Conservation (phyloP, 495 filamentous ascomycete species). For the Penicillium paradoxum region DNA sequence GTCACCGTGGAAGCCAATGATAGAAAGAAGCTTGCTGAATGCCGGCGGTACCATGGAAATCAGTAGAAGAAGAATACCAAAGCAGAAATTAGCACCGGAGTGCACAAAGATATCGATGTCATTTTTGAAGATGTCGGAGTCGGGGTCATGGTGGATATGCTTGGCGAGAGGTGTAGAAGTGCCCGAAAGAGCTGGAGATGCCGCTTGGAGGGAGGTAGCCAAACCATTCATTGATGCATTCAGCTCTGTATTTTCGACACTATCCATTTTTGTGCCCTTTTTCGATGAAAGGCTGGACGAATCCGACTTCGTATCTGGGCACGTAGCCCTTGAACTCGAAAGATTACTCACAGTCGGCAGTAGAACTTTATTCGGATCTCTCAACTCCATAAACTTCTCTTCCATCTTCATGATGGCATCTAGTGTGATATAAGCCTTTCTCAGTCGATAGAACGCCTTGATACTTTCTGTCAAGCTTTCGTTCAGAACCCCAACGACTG, state of each 20-base stretch:
- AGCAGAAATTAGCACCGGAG: constrained; percentile 83
- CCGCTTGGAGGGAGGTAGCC: constrained; percentile 17
- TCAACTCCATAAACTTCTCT: constrained; percentile 48
- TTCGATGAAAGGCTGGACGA: constrained; percentile 12
- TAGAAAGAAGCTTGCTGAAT: constrained; percentile 74
- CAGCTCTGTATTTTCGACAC: constrained; percentile 19
- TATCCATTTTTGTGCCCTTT: constrained; percentile 1
- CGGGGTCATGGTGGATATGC: constrained; percentile 43
- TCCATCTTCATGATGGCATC: constrained; percentile 68
- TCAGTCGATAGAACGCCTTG: constrained; percentile 86
- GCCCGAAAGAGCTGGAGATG: constrained; percentile 11
- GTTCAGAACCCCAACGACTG: constrained; percentile 82
- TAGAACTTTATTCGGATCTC: constrained; percentile 14
- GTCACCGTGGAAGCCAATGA: constrained; percentile 91
- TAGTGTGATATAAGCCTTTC: constrained; percentile 83
- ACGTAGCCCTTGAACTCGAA: constrained; percentile 9
- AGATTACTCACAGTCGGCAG: constrained; percentile 13
- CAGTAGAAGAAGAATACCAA: constrained; percentile 76
- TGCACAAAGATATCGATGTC: constrained; percentile 82
- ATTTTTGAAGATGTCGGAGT: constrained; percentile 55
- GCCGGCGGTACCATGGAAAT: constrained; percentile 89
- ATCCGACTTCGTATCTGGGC: constrained; percentile 12
- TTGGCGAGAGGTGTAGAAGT: constrained; percentile 23
- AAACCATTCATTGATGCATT: constrained; percentile 30
- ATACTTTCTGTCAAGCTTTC: constrained; percentile 91